Evolutionary conservation across 441 rosid genomes (phyloP).

Genomic region (Corymbia calophylla): DNA sequence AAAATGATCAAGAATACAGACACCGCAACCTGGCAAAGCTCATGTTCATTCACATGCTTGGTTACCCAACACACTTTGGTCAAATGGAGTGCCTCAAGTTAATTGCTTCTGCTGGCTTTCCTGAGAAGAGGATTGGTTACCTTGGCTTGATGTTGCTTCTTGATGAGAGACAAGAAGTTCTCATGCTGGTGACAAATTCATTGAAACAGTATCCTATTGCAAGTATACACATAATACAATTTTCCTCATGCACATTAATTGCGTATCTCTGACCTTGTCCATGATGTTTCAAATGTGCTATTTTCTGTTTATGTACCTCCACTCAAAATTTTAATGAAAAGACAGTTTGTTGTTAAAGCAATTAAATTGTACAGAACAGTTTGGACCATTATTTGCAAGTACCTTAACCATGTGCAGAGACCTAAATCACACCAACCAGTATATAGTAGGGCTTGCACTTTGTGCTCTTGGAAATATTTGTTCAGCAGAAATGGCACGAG

Average conservation of each 20-base stretch:
- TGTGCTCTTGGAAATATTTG: constrained; percentile 99
- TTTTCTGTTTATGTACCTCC: background rate
- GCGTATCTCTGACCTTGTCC: background rate
- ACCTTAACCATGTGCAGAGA: constrained; percentile 83
- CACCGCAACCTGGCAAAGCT: constrained; percentile 95
- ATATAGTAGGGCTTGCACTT: constrained; percentile 96
- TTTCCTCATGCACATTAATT: background rate
- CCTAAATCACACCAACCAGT: constrained; percentile 95
- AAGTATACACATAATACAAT: background rate
- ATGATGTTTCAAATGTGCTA: background rate
- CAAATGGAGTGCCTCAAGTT: constrained; percentile 99
- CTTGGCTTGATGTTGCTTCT: constrained; percentile 98
- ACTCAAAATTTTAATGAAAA: background rate
- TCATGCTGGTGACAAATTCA: constrained; percentile 98
- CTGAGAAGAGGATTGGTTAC: constrained; percentile 98
- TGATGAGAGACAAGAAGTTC: constrained; percentile 99
- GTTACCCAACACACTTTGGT: constrained; percentile 99
- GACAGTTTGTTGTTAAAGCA: background rate
- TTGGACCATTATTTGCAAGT: constrained; percentile 8
- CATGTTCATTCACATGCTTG: constrained; percentile 99
- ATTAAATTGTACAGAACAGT: background rate
- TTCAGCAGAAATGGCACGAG: constrained; percentile 99
- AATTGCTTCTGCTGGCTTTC: constrained; percentile 91
- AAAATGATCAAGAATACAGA: constrained; percentile 84
- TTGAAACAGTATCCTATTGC: constrained; percentile 90